Evolutionary conservation across 495 filamentous ascomycete species (phyloP).

Genomic region (Penicillium lividum): DNA sequence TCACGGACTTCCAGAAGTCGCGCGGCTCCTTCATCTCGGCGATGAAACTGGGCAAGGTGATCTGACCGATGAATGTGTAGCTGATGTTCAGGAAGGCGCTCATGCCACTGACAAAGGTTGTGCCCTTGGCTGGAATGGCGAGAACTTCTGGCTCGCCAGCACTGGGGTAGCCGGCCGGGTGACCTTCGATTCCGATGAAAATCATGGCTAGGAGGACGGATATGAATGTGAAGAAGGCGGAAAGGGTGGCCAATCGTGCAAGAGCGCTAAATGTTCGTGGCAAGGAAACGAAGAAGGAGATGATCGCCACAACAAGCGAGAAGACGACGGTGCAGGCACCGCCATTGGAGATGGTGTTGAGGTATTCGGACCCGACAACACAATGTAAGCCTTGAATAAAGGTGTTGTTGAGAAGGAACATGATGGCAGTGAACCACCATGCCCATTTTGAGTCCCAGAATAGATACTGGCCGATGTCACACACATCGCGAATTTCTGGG

Average conservation of each 20-base stretch:
- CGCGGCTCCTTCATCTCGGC: constrained; percentile 85
- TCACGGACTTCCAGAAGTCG: constrained; percentile 88
- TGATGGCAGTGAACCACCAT: constrained; percentile 81
- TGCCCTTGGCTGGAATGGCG: constrained; percentile 65
- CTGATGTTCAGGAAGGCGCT: constrained; percentile 86
- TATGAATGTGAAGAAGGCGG: constrained; percentile 82
- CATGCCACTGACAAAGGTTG: constrained; percentile 75
- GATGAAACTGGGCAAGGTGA: constrained; percentile 87
- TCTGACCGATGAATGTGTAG: constrained; percentile 93
- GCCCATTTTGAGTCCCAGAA: constrained; percentile 77
- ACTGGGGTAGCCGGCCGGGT: constrained; percentile 61
- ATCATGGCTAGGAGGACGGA: constrained; percentile 79
- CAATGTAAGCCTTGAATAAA: constrained; percentile 84
- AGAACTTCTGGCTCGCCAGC: constrained; percentile 63
- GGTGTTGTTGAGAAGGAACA: constrained; percentile 91
- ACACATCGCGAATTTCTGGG: constrained; percentile 85
- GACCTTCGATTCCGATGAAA: constrained; percentile 70
- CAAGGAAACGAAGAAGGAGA: constrained; percentile 74
- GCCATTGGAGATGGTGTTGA: constrained; percentile 77
- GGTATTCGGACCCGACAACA: constrained; percentile 74
- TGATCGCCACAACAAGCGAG: constrained; percentile 63
- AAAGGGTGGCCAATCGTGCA: constrained; percentile 71
- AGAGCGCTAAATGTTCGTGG: constrained; percentile 79
- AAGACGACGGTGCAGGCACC: constrained; percentile 72
- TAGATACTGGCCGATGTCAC: constrained; percentile 86